These are phyloP conservation scores for Excoecaria agallocha DNA, from an alignment of 345 rosid species.

Conservation along the genomic window DNA sequence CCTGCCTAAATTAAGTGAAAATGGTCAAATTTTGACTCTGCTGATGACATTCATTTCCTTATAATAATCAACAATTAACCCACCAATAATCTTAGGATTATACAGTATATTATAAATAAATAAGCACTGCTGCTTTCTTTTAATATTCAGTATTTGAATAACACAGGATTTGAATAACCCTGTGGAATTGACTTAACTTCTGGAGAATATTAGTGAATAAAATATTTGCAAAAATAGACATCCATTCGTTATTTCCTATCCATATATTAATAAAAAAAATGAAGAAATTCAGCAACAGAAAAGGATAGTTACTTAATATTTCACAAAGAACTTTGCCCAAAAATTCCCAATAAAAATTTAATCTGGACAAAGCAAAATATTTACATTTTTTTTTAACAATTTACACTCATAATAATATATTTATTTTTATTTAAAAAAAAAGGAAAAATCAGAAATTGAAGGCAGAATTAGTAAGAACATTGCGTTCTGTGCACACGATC, in stretches of 20 bases:
- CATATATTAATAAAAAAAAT: neutral
- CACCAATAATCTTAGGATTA: no score
- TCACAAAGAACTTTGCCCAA: neutral
- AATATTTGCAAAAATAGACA: conserved; percentile 1
- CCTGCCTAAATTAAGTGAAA: no score
- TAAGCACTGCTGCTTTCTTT: no score
- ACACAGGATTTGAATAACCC: neutral
- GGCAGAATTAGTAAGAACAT: conserved; percentile 40
- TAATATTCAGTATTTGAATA: neutral
- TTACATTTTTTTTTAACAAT: neutral
- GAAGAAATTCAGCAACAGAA: neutral
- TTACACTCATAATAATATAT: neutral
- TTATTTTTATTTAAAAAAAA: neutral
- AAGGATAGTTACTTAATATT: neutral
- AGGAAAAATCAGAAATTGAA: neutral
- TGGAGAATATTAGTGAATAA: neutral
- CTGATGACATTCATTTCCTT: no score
- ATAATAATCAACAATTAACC: no score
- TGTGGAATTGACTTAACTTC: neutral
- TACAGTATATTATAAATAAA: no score
- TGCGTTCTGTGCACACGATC: conserved; percentile 47
- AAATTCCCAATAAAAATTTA: neutral
- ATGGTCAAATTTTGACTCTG: no score
- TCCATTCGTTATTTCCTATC: neutral
- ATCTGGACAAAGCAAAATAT: conserved; percentile 7